phyloP scores from a whole-genome alignment of 2,329 filamentous ascomycete genomes.

The Elsinoe ampelina region DNA sequence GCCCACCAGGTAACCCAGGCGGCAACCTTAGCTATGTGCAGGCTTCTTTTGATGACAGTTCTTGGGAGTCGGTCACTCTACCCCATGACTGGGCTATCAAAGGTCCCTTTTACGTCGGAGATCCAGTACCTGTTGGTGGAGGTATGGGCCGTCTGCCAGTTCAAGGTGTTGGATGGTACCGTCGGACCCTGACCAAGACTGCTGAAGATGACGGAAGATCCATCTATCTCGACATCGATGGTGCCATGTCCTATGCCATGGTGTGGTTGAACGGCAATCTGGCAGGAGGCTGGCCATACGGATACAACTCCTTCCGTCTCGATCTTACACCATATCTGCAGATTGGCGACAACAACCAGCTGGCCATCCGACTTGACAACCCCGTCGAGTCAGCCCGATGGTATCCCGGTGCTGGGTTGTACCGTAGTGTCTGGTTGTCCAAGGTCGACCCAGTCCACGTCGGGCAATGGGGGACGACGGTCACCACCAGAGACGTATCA shows the following conservation, averaged over 20 bases:
- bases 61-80: constrained; percentile 35
- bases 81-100: constrained; percentile 45
- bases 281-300: constrained; percentile 45
- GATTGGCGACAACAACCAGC: constrained; percentile 30
- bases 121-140: constrained; percentile 29
- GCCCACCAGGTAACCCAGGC: constrained; percentile 26
- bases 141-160: constrained; percentile 40
- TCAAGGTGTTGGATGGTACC: constrained; percentile 48
- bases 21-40: constrained; percentile 28
- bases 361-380: constrained; percentile 47
- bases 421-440: constrained; percentile 47
- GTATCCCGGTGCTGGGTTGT: constrained; percentile 48
- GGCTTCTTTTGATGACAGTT: constrained; percentile 31
- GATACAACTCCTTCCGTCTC: constrained; percentile 44
- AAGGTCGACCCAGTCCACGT: constrained; percentile 41
- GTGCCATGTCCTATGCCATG: constrained; percentile 44
- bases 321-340: constrained; percentile 39
- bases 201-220: constrained; percentile 29
- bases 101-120: constrained; percentile 32
- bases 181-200: constrained; percentile 30
- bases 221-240: constrained; percentile 42
- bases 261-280: constrained; percentile 45
- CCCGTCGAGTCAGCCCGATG: constrained; percentile 41
- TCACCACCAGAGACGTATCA: constrained; percentile 41
- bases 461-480: constrained; percentile 41